Conservation (phyloP, 208 protist genomes). For the Herpetomonas samuelpessoai region DNA sequence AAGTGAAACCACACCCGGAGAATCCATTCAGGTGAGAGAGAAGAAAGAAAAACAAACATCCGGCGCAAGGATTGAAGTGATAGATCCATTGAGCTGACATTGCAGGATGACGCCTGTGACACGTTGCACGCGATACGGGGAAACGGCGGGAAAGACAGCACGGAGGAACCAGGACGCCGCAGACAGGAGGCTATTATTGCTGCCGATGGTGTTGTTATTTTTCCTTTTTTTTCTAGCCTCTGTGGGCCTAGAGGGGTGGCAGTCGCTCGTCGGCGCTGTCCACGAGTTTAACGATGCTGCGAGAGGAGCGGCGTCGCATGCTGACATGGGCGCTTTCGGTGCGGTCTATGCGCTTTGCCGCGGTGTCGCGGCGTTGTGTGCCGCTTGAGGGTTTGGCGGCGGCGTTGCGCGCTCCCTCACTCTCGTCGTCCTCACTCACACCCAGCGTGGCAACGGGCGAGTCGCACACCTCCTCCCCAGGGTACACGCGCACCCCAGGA, state of each 20-base stretch:
- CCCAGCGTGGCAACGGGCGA: background rate
- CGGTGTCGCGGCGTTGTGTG: too few relatives aligned
- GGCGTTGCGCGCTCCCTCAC: too few relatives aligned
- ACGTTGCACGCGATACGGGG: background rate
- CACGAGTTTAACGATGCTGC: background rate
- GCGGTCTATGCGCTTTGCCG: too few relatives aligned
- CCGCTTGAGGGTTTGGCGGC: too few relatives aligned
- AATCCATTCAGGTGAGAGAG: too few relatives aligned
- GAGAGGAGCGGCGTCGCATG: background rate
- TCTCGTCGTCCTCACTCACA: background rate
- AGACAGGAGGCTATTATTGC: too few relatives aligned
- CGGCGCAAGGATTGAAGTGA: background rate
- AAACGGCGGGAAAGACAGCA: background rate
- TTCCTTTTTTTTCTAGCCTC: too few relatives aligned
- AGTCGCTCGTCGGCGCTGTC: background rate
- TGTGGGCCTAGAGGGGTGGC: background rate
- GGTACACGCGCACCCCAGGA: too few relatives aligned
- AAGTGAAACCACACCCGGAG: too few relatives aligned
- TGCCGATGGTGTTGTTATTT: background rate
- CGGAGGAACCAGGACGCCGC: background rate
- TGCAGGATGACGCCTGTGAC: background rate
- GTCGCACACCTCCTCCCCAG: background rate
- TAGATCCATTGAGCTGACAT: background rate
- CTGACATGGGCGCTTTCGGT: too few relatives aligned
- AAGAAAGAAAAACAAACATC: too few relatives aligned